Evolutionary conservation across 148 eudicot genomes (phyloP), one percentile per base, ranked within the genome.

Genomic region (Amaranthus palmeri): DNA sequence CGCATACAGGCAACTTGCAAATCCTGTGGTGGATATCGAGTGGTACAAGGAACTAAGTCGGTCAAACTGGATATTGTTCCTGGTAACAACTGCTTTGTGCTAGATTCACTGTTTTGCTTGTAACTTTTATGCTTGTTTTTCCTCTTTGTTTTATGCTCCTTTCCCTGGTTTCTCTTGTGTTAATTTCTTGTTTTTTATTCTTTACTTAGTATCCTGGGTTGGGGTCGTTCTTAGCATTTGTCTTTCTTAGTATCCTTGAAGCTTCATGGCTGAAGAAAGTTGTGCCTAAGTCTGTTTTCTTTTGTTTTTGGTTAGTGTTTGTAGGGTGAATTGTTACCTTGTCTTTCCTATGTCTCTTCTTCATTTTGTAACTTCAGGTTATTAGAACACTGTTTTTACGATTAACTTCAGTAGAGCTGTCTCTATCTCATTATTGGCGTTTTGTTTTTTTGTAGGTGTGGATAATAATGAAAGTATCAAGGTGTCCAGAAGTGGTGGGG

Each of bases 401-500:
- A 40, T 40, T 8, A 25, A 25, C 36, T 25, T 25, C 41, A 9
- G 11, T 54, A 13, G 17, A 41, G 49, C 47, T 43, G 2, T 42
- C 13, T 68, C 44, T 12, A 43, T 13, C 42, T 36, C 42, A 15
- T 3, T 50, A 50, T 67, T 53, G 43, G 18, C 3, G 6, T 57
- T 51, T 44, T 42, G 59, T 54, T 43, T 43, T 52, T 51, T 10
- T 90, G 79, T 85, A 93, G 98, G 98, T 65, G 87, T 90, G 61
- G 88, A 85, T 74, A 84, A 83, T 74, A 71, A 81, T 70, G 95
- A 88, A 65, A 82, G 85, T 69, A 74, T 93, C 18, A 88, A 83
- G 85, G 86, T 90, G 61, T 81, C 83, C 13, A 85, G 89, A 78
- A 81, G 86, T 74, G 98, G 96, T 67, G 98, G 96, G 78, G 90